These are phyloP conservation scores for Extremus antarcticus DNA, from an alignment of 495 filamentous ascomycete genomes.

Conservation along the genomic window DNA sequence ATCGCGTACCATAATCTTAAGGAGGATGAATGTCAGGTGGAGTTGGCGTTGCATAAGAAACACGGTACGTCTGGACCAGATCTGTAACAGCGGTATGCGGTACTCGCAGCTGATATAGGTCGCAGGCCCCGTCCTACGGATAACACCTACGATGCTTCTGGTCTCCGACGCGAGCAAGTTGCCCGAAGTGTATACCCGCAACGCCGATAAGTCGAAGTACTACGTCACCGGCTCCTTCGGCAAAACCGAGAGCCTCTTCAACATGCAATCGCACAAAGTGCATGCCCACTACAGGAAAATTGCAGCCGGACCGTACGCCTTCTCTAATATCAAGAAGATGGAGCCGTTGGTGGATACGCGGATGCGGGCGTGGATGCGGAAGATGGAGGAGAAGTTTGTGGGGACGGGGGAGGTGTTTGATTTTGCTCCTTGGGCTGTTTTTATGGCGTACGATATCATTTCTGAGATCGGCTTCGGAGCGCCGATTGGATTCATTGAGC, in stretches of 20 bases:
- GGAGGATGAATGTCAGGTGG: slow-evolving; percentile 33
- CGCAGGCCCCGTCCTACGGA: slow-evolving; percentile 19
- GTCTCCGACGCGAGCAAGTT: slow-evolving; percentile 28
- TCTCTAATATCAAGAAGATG: slow-evolving; percentile 38
- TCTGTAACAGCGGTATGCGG: not conserved
- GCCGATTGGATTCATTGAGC: slow-evolving; percentile 48
- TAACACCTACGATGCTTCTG: slow-evolving; percentile 29
- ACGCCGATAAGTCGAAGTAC: slow-evolving; percentile 44
- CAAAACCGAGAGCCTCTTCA: slow-evolving; percentile 92
- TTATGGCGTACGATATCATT: slow-evolving; percentile 54
- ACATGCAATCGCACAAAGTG: slow-evolving; percentile 38
- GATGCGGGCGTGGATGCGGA: slow-evolving; percentile 36
- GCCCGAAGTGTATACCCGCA: slow-evolving; percentile 43
- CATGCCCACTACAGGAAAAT: slow-evolving; percentile 39
- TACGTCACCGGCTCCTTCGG: slow-evolving; percentile 81
- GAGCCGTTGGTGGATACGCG: slow-evolving; percentile 40
- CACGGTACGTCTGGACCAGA: slow-evolving; percentile 3
- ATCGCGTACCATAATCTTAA: slow-evolving; percentile 36
- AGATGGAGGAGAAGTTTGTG: slow-evolving; percentile 35
- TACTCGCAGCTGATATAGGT: no score
- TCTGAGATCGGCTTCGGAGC: slow-evolving; percentile 52
- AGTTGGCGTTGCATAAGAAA: slow-evolving; percentile 34
- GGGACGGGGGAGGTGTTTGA: slow-evolving; percentile 37
- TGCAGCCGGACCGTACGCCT: slow-evolving; percentile 33
- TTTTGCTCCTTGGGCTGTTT: slow-evolving; percentile 41